Conservation (phyloP, 192 early-diverging fungal species). For the Chytriomyces hyalinus region DNA sequence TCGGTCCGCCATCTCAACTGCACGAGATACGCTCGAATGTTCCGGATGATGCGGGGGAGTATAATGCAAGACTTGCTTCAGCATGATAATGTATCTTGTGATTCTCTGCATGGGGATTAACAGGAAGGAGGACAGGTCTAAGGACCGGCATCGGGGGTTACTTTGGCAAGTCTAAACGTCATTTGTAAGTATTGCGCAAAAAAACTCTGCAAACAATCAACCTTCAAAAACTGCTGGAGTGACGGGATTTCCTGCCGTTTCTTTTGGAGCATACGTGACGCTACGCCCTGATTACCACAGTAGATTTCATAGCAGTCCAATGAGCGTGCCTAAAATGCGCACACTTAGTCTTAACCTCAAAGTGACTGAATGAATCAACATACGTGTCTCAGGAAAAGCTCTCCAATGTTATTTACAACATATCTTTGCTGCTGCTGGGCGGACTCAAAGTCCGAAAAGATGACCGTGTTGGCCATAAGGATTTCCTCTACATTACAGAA, state of each 20-base stretch:
- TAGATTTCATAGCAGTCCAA: conserved; percentile 68
- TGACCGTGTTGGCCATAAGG: conserved; percentile 64
- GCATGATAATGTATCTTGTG: conserved; percentile 62
- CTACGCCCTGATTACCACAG: conserved; percentile 69
- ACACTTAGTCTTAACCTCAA: conserved; percentile 18
- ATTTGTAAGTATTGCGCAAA: conserved; percentile 15
- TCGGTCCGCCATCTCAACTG: conserved; percentile 51
- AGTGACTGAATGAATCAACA: neutral
- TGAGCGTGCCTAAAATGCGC: conserved; percentile 48
- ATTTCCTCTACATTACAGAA: conserved; percentile 67
- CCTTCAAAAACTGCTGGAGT: conserved; percentile 70
- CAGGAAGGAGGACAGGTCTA: conserved; percentile 80
- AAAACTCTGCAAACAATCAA: conserved; percentile 36
- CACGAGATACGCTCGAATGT: conserved; percentile 46
- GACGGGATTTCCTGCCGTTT: conserved; percentile 53
- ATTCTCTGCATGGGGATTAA: conserved; percentile 65
- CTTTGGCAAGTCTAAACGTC: conserved; percentile 52
- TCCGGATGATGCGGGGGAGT: conserved; percentile 59
- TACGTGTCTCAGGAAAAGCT: conserved; percentile 49
- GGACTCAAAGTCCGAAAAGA: conserved; percentile 71
- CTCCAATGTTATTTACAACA: conserved; percentile 60
- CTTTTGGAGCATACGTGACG: conserved; percentile 67
- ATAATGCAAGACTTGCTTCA: conserved; percentile 63
- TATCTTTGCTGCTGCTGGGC: conserved; percentile 57
- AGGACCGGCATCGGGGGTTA: conserved; percentile 65